These are phyloP conservation scores for Phytophthora sansomeana DNA, from an alignment of 352 stramenopile genomes.

Conservation along the genomic window DNA sequence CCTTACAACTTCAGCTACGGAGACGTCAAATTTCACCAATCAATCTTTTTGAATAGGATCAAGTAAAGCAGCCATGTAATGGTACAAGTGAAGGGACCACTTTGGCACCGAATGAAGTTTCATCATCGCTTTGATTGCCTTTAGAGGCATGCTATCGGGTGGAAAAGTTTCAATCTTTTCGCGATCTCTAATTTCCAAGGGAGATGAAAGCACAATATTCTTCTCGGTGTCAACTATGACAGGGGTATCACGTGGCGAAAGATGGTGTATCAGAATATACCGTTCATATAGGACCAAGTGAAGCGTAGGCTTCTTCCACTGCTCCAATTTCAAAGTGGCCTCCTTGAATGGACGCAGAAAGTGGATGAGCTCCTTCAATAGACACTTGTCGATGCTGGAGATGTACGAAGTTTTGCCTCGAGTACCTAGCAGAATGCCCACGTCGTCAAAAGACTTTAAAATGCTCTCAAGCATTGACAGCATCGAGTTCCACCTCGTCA, in stretches of 20 bases:
- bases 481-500: slow-evolving; percentile 8
- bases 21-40: not conserved
- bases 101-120: not conserved
- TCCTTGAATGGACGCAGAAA: not conserved
- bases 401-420: slow-evolving; percentile 2
- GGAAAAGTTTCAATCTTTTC: not conserved
- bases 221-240: not conserved
- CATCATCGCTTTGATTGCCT: slow-evolving; percentile 1
- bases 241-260: no score
- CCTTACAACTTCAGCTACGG: not conserved
- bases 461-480: slow-evolving; percentile 3
- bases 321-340: not conserved
- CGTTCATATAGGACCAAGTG: not conserved
- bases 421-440: not conserved
- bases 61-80: slow-evolving; percentile 1
- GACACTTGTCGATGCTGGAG: not conserved
- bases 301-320: not conserved
- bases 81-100: not conserved
- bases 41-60: not conserved
- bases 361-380: not conserved
- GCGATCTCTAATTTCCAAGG: no score
- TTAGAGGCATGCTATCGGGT: not conserved
- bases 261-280: no score
- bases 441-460: slow-evolving; percentile 5
- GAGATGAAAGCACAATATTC: no score